Evolutionary conservation across 768 basidiomycete species (phyloP), one percentile per base, ranked within the genome.

Genomic region (Strobilomyces echinocephalus): DNA sequence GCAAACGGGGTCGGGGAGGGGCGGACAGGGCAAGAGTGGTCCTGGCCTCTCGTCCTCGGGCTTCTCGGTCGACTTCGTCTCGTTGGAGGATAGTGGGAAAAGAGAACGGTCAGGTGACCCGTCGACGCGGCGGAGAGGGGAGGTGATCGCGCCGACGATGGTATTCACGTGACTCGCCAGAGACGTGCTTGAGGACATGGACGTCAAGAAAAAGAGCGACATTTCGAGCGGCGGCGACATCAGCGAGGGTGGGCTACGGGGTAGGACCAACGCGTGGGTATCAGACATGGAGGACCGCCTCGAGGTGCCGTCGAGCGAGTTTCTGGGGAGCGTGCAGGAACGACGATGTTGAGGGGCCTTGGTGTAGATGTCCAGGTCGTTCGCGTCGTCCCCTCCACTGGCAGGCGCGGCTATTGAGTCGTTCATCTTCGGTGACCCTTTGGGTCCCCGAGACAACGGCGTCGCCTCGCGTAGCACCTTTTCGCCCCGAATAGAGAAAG

Each of bases 221-320:
- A 73, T 77, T 51, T 83, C 78, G 51, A 87, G 71, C 1, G 79
- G 76, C 1, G 81, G 79, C 11, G 79, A 84, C 65, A 72, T 80
- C 34, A 87, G 66, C 54, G 74, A 74, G 2, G 81, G 74, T 0
- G 85, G 85, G 55, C 82, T 83, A 24, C 71, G 71, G 0, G 82
- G 81, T 4, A 87, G n/a, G n/a, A n/a, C n/a, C n/a, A n/a, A n/a
- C n/a, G n/a, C n/a, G n/a, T n/a, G n/a, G n/a, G n/a, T n/a, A n/a
- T n/a, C n/a, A n/a, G n/a, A n/a, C n/a, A n/a, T n/a, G n/a, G n/a
- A n/a, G n/a, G n/a, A n/a, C n/a, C n/a, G n/a, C n/a, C n/a, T n/a
- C n/a, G n/a, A n/a, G n/a, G n/a, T n/a, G n/a, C n/a, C n/a, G n/a
- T n/a, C n/a, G n/a, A n/a, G n/a, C n/a, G n/a, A n/a, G n/a, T n/a